Base-by-base conservation (phyloP, 1,139 yeast genomes). In the Saccharomycopsis phalli region DNA sequence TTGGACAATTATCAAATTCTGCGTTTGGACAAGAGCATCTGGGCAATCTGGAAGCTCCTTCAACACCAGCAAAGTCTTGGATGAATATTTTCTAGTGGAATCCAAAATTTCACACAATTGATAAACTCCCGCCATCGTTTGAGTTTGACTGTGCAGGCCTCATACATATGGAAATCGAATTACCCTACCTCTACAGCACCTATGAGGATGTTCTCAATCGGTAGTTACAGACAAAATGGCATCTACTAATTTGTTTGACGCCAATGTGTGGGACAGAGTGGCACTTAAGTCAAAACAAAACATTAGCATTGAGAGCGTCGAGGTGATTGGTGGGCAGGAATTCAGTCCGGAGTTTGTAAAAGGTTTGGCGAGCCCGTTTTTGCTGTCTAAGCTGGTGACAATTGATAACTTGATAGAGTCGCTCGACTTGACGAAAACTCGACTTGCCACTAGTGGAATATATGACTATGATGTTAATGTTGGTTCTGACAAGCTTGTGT, bases 341-440 rank as follows among this genome's bases (percentile, higher is more conserved):
- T 38, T 19, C 22, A 23, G 33, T 17, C 20, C 26, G 8, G 21
- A 23, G n/a, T 39, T 25, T 20, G 11, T 42, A n/a, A 7, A 26
- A 4, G 20, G 30, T 11, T 26, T 42, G n/a, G 17, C 39, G n/a
- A 19, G 18, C 11, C 45, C 45, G 18, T 11, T 42, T 3, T 30
- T 42, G 17, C 7, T 26, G n/a, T 10, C 13, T 4, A 31, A 21
- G 28, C 10, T 16, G 4, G 31, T 31, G 16, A 38, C 45, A 10
- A 17, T 42, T 26, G 40, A 26, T 11, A 31, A 39, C 6, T 31
- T 42, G 14, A 16, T 19, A 4, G 30, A 28, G 5, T 8, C 36
- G 4, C 34, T 41, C 10, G 31, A 16, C 18, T 5, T 13, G 14
- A 22, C 34, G 13, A 31, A 41, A 18, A 10, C 17, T 7, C 38